phyloP scores from a whole-genome alignment of 2,329 filamentous ascomycete species.

The Pseudogymnoascus sp. region DNA sequence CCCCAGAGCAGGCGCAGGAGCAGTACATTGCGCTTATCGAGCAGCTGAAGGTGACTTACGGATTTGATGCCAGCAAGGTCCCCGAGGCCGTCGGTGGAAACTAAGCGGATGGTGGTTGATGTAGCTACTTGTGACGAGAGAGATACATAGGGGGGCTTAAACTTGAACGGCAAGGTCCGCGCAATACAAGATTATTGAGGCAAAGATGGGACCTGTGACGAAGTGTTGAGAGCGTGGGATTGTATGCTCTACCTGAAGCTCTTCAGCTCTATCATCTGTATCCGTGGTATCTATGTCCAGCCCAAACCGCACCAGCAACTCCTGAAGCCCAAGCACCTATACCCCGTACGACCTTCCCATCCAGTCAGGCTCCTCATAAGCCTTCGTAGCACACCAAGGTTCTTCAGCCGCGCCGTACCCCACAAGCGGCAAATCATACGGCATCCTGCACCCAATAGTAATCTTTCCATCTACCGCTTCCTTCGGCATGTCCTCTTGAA shows the following conservation, averaged over 20 bases:
- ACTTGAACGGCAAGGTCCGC: background rate
- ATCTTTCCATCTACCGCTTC: constrained; percentile 21
- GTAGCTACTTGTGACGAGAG: background rate
- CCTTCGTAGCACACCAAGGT: constrained; percentile 67
- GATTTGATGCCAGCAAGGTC: constrained; percentile 55
- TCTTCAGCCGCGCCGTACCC: constrained; percentile 53
- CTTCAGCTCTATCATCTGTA: background rate
- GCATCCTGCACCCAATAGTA: constrained; percentile 64
- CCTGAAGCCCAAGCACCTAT: background rate
- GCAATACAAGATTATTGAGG: background rate
- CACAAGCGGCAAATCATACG: constrained; percentile 71
- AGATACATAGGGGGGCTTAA: background rate
- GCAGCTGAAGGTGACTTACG: constrained; percentile 60
- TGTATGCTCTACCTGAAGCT: background rate
- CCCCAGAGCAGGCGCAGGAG: constrained; percentile 59
- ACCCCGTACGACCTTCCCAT: constrained; percentile 28
- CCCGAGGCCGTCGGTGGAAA: constrained; percentile 45
- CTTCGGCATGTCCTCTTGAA: constrained; percentile 49
- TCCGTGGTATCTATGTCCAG: background rate
- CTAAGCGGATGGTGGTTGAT: background rate
- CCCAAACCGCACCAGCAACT: background rate
- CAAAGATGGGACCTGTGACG: background rate
- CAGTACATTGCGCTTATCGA: constrained; percentile 68
- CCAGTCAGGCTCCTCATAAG: constrained; percentile 55
- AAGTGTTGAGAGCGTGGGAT: background rate